Evolutionary conservation across 2,329 filamentous ascomycete species (phyloP).

Genomic region (Microcera coccophila): DNA sequence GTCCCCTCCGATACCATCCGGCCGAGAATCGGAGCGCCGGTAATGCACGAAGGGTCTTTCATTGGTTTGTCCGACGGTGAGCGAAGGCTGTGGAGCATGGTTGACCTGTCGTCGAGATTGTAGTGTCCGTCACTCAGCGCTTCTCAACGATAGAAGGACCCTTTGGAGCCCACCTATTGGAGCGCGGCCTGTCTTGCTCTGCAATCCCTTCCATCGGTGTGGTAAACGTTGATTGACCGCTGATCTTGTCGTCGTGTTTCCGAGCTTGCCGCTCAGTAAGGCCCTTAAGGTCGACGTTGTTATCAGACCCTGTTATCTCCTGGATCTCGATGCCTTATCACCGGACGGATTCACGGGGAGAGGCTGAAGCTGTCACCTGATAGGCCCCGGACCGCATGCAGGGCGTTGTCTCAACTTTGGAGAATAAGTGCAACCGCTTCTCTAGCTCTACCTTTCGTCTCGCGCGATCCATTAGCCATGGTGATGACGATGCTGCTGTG

Average conservation of each 20-base stretch:
- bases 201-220: not conserved
- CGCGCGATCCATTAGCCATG: too few relatives aligned
- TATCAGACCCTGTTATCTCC: not conserved
- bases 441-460: too few relatives aligned
- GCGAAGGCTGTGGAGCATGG: conserved; percentile 2
- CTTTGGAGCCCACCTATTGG: too few relatives aligned
- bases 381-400: not conserved
- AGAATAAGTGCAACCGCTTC: too few relatives aligned
- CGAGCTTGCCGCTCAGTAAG: not conserved
- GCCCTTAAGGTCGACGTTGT: not conserved
- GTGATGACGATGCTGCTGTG: too few relatives aligned
- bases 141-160: not conserved
- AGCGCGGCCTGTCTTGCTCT: not conserved
- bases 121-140: too few relatives aligned
- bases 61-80: conserved; percentile 10
- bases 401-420: too few relatives aligned
- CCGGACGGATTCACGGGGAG: not conserved
- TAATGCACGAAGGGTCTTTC: conserved; percentile 3
- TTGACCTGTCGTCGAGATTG: not conserved
- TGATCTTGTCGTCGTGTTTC: not conserved
- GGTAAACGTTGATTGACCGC: not conserved
- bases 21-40: conserved; percentile 15
- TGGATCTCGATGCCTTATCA: not conserved
- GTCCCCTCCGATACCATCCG: conserved; percentile 16
- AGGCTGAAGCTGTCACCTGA: not conserved